A percentile compares a stretch with the other conserved stretches of the same genome.
phyloP scores from a whole-genome alignment of 208 protist species.

The Porcisia hertigi region DNA sequence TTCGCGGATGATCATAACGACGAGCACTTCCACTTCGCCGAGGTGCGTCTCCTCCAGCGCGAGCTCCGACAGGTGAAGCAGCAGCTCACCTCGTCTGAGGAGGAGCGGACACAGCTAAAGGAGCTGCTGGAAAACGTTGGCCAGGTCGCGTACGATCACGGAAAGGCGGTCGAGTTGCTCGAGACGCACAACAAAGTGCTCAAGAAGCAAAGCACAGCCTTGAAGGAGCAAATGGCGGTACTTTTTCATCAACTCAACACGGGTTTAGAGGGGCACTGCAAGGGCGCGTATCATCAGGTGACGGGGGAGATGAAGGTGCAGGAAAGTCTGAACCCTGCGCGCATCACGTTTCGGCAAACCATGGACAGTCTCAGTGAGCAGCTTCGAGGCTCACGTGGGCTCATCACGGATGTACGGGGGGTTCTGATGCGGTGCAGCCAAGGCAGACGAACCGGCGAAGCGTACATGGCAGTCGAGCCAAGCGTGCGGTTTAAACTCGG shows the following conservation, averaged over 20 bases:
- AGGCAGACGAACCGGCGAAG: conserved; percentile 53
- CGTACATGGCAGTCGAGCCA: conserved; percentile 79
- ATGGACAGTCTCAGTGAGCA: conserved; percentile 90
- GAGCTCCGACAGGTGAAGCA: conserved; percentile 67
- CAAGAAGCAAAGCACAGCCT: conserved; percentile 74
- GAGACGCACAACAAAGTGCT: conserved; percentile 86
- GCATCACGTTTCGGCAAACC: conserved; percentile 86
- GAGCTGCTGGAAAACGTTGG: conserved; percentile 80
- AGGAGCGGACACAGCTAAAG: conserved; percentile 66
- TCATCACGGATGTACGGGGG: conserved; percentile 82
- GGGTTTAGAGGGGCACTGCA: conserved; percentile 77
- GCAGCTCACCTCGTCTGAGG: conserved; percentile 56
- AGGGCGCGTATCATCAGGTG: conserved; percentile 73
- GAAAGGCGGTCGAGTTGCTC: conserved; percentile 78
- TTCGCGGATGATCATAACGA: conserved; percentile 87
- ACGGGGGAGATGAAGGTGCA: conserved; percentile 78
- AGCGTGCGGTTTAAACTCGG: conserved; percentile 90
- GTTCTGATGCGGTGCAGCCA: conserved; percentile 53
- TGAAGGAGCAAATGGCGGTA: conserved; percentile 93
- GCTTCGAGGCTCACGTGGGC: conserved; percentile 64
- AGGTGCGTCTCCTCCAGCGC: conserved; percentile 80
- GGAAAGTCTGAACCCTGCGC: conserved; percentile 72
- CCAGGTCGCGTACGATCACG: conserved; percentile 76
- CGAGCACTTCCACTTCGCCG: conserved; percentile 89
- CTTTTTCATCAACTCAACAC: conserved; percentile 90